A percentile compares a stretch with the other conserved stretches of the same genome.
Conservation (phyloP, 192 early-diverging fungal species). For the Gaertneriomyces semiglobifer region DNA sequence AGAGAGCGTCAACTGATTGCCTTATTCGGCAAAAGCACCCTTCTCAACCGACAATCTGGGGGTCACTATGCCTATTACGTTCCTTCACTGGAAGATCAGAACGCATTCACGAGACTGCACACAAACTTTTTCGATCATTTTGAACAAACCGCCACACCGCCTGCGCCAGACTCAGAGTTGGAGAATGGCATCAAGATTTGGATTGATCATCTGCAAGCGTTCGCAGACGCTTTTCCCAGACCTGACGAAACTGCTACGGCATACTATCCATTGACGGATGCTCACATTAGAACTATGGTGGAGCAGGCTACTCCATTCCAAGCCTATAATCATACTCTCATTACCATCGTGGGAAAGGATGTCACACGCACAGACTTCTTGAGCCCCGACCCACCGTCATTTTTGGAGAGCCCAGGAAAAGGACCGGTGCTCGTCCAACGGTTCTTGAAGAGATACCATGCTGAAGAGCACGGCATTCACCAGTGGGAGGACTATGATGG, state of each 20-base stretch:
- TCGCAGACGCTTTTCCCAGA: too few species aligned
- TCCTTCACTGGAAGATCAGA: background rate
- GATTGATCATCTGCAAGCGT: too few species aligned
- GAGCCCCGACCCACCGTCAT: background rate
- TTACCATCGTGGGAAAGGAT: slow-evolving; percentile 15
- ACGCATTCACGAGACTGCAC: background rate
- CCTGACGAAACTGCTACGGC: slow-evolving; percentile 6
- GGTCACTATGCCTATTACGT: slow-evolving; percentile 1
- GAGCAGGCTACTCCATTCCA: slow-evolving; percentile 8
- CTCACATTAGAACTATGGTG: background rate
- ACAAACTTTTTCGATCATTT: background rate
- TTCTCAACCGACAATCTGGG: slow-evolving; percentile 14
- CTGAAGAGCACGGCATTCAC: too few species aligned
- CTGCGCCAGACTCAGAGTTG: too few species aligned
- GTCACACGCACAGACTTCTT: slow-evolving; percentile 10
- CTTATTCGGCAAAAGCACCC: background rate
- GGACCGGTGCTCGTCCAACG: too few species aligned
- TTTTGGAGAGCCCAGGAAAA: too few species aligned
- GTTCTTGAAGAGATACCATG: too few species aligned
- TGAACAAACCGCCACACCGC: too few species aligned
- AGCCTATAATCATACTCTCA: background rate
- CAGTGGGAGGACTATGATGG: too few species aligned
- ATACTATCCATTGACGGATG: background rate
- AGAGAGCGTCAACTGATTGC: slow-evolving; percentile 1
- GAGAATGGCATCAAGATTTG: too few species aligned